Evolutionary conservation across 176 grass and related monocot genomes (phyloP), one percentile per base, ranked within the genome.

Genomic region (Musa troglodytarum): DNA sequence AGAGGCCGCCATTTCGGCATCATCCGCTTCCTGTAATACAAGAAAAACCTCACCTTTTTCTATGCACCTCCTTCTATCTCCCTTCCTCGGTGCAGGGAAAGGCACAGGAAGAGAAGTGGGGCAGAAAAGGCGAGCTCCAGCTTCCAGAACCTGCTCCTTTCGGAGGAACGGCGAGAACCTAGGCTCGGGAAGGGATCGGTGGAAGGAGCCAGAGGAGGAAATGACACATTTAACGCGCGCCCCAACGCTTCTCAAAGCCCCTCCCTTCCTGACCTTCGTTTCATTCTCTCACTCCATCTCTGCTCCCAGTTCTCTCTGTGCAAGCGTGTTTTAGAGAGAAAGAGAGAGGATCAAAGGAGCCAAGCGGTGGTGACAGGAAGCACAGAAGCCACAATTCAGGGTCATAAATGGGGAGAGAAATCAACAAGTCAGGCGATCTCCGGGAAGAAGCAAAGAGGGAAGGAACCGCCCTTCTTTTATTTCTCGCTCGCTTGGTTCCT

Each of bases 71-170:
- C 8, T 8, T 20, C 34, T 52, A 11, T 52, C 25, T 43, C 19
- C 56, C 58, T 22, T 50, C 29, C 50, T 49, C 20, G 63, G 50
- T 50, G 24, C 57, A 2, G 10, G 17, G 50, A 20, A 50, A 26
- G 17, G 25, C 74, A 76, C 5, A 15, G 25, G 17, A 66, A 9
- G 12, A 15, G 24, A 49, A 61, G 23, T 52, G 8, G 49, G n/a
- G 23, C 5, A 54, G 53, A 43, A 9, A 56, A n/a, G 50, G 49
- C 11, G 13, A 34, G 24, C 43, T 52, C 59, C 53, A 50, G 77
- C 54, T 70, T 71, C 77, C 77, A 57, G 71, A 79, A 55, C 53
- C 71, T 79, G 19, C 77, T 68, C 57, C 25, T 49, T 56, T 49
- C 3, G 51, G 65, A 11, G 29, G 55, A 79, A 79, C 71, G 54